Base-by-base conservation (phyloP, 1,284 basidiomycete genomes). In the Apiotrichum sp. region DNA sequence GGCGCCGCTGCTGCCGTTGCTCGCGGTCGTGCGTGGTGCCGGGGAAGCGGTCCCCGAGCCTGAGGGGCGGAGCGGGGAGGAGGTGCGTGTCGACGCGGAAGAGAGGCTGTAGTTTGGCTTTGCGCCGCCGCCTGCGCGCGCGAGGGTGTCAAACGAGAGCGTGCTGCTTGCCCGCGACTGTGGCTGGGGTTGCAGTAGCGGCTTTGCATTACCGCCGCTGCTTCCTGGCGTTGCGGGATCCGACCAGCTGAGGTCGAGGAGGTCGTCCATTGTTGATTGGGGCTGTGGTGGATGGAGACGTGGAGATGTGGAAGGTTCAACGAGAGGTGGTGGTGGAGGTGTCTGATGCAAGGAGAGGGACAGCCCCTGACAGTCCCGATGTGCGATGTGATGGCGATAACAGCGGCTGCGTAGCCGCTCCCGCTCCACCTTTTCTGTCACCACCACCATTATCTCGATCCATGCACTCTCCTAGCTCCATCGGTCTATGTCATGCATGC, bases 221-320 rank as follows among this genome's bases (percentile, higher is more conserved):
- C 31, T 13, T 9, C 22, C 11, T 36, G 54, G 45, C 29, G 53
- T 35, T 35, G 51, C 14, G 14, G 50, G 32, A 39, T 64, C 62
- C 7, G 74, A 71, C 70, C 77, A 78, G 61, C 72, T 72, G 52
- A 80, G 71, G 61, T 79, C 78, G 41, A 79, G 71, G 31, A 80
- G 73, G 64, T 80, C 78, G 71, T 80, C 77, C 78, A 79, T 80
- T 41, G 41, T 45, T 57, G 50, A 44, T 54, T 53, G 16, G 61
- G 7, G n/a, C 7, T 22, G 40, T 41, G 40, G 40, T 41, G 40
- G 44, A 5, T 6, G 33, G 10, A 35, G 11, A 35, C 11, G 36
- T 38, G 36, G 36, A 38, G 36, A 38, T 38, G 42, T 31, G 22
- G 8, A n/a, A 41, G 10, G 42, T 8, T 6, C 10, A 3, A 33